Evolutionary conservation across 2,329 filamentous ascomycete species (phyloP), one percentile per base, ranked within the genome.

Genomic region (Fusarium anthophilum): DNA sequence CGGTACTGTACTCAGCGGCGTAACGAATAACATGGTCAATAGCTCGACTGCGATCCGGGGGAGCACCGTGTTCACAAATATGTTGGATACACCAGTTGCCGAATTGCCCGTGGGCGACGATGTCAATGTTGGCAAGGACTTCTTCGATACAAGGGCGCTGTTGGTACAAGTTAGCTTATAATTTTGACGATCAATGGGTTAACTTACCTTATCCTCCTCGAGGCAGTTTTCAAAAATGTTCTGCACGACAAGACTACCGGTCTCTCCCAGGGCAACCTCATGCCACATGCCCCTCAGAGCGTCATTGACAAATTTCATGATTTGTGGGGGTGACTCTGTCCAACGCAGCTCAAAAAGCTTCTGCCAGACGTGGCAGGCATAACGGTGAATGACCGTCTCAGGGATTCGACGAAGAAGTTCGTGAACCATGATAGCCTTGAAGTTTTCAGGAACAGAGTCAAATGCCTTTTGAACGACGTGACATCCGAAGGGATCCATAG

Each of bases 61-160:
- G 93, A 65, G 93, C 93, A 57, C 97, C 96, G 81, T 99, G 96
- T 83, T 99, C 96, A 83, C 96, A 99, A 78, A 99, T 95, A 84
- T 99, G 96, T 84, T 99, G 96, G 79, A 99, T 98, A 85, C 96
- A 99, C 96, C 96, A 99, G 82, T 99, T 99, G 63, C 96, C 96
- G 81, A 99, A 99, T 81, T 99, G 96, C 32, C 96, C 96, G 81
- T 98, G 96, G 67, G 96, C 94, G 79, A 99, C 95, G 71, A 98
- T 93, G 83, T 99, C 95, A 78, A 99, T 98, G 81, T 96, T 98
- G 69, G 90, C 90, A 64, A 99, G 90, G 44, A 99, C 96, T 83
- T 99, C 96, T 82, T 98, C 95, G 80, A 99, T 97, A 80, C 96
- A 98, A 51, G 95, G 95, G 69, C 97, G 95, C 95, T 97, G 76